Evolutionary conservation across 2,329 filamentous ascomycete genomes (phyloP).

Genomic region (Cladosporium sp.): DNA sequence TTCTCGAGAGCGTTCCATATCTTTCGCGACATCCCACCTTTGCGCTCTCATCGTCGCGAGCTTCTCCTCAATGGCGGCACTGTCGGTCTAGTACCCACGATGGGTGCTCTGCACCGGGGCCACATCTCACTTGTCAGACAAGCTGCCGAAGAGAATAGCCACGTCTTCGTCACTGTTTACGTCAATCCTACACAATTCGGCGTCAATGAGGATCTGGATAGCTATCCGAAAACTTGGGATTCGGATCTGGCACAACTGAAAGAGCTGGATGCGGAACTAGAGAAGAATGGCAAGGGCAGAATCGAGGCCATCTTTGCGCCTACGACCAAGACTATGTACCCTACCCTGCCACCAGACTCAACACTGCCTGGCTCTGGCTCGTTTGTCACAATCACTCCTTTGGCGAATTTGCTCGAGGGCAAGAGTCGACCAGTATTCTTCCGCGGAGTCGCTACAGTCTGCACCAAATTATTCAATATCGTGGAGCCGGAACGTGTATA

Average conservation of each 20-base stretch:
- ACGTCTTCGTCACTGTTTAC: conserved; percentile 87
- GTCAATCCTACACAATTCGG: conserved; percentile 98
- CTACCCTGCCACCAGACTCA: conserved; percentile 68
- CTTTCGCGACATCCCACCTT: conserved; percentile 68
- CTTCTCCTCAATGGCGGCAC: conserved; percentile 64
- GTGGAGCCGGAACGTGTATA: conserved; percentile 74
- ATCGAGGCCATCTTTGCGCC: conserved; percentile 85
- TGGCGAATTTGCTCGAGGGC: conserved; percentile 78
- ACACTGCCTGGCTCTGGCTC: conserved; percentile 72
- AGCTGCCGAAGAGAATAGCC: conserved; percentile 77
- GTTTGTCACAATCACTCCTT: conserved; percentile 86
- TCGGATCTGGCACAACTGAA: conserved; percentile 66
- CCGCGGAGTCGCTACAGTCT: conserved; percentile 90
- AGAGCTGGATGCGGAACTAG: conserved; percentile 67
- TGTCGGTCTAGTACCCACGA: conserved; percentile 88
- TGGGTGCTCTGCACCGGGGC: conserved; percentile 93
- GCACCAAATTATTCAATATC: conserved; percentile 89
- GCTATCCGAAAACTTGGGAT: conserved; percentile 88
- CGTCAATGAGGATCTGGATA: conserved; percentile 76
- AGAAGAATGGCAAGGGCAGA: conserved; percentile 39
- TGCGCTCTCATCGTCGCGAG: conserved; percentile 66
- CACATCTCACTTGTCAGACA: conserved; percentile 81
- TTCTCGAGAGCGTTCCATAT: conserved; percentile 54
- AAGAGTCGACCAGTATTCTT: conserved; percentile 89
- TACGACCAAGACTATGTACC: conserved; percentile 80